A percentile compares a stretch with the other conserved stretches of the same genome.
These are phyloP conservation scores for Butyriboletus appendiculatus DNA, from an alignment of 1,284 basidiomycete species.

Conservation along the genomic window DNA sequence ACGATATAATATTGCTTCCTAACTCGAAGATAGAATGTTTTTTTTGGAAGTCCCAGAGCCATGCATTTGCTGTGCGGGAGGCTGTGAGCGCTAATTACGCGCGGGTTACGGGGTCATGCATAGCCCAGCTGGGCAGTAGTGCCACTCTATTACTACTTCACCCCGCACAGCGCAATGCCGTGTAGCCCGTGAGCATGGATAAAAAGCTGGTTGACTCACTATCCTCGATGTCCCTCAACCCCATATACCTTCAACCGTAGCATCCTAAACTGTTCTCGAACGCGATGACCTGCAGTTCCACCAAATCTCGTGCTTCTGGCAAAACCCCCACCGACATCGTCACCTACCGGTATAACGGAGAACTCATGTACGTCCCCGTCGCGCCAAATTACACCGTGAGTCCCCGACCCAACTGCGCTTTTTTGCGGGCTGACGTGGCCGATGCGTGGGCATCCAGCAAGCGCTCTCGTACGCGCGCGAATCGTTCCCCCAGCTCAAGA, in stretches of 20 bases:
- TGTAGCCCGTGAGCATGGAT: neutral
- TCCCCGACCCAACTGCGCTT: neutral
- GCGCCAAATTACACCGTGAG: slow-evolving; percentile 48
- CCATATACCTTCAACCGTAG: too few species aligned
- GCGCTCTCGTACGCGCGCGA: slow-evolving; percentile 53
- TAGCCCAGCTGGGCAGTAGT: too few species aligned
- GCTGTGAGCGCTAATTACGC: too few species aligned
- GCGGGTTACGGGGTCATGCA: too few species aligned
- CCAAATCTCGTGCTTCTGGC: neutral
- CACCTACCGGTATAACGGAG: slow-evolving; percentile 48
- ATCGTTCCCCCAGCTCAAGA: slow-evolving; percentile 45
- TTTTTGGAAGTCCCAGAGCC: too few species aligned
- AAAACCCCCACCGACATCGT: slow-evolving; percentile 41
- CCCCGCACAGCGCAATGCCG: neutral
- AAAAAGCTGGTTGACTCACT: neutral
- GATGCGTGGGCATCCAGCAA: slow-evolving; percentile 38
- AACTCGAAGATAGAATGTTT: neutral
- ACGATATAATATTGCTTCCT: neutral
- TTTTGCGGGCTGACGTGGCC: neutral
- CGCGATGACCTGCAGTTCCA: slow-evolving; percentile 6
- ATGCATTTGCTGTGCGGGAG: too few species aligned
- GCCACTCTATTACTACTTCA: too few species aligned
- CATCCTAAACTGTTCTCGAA: neutral
- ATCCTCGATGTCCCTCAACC: neutral
- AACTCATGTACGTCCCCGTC: slow-evolving; percentile 56